These are phyloP conservation scores for Anacardium occidentale DNA, from an alignment of 345 rosid genomes.

Conservation along the genomic window DNA sequence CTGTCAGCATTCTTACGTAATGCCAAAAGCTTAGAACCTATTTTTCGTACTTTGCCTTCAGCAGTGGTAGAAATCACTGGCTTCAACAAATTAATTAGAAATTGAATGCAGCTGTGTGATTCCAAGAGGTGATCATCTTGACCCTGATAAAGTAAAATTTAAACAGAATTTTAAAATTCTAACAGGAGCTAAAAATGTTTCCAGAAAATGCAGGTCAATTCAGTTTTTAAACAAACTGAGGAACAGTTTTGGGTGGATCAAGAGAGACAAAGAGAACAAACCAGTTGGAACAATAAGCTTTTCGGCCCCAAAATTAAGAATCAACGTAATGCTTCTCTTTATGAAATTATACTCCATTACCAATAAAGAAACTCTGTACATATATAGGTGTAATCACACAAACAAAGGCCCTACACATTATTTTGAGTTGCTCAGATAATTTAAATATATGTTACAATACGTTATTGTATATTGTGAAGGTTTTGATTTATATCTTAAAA, in stretches of 20 bases:
- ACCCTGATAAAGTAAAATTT: constrained; percentile 47
- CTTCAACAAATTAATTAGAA: constrained; percentile 73
- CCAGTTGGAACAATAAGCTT: not conserved
- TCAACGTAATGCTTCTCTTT: not conserved
- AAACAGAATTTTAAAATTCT: constrained; percentile 12
- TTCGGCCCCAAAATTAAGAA: not conserved
- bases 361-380: not conserved
- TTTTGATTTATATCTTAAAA: not conserved
- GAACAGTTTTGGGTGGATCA: not conserved
- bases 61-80: constrained; percentile 47
- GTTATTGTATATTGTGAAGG: not conserved
- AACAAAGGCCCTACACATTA: not conserved
- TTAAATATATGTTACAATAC: not conserved
- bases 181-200: not conserved
- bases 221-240: not conserved
- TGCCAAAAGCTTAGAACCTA: constrained; percentile 74
- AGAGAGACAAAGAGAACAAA: not conserved
- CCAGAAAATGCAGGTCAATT: not conserved
- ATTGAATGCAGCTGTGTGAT: constrained; percentile 54
- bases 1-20: constrained; percentile 51
- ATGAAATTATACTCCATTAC: not conserved
- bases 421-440: not conserved
- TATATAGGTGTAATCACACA: not conserved
- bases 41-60: constrained; percentile 49
- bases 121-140: constrained; percentile 81